A percentile compares a stretch with the other conserved stretches of the same genome.
Conservation (phyloP, 108 stramenopile species). For the Phaeodactylum tricornutum region DNA sequence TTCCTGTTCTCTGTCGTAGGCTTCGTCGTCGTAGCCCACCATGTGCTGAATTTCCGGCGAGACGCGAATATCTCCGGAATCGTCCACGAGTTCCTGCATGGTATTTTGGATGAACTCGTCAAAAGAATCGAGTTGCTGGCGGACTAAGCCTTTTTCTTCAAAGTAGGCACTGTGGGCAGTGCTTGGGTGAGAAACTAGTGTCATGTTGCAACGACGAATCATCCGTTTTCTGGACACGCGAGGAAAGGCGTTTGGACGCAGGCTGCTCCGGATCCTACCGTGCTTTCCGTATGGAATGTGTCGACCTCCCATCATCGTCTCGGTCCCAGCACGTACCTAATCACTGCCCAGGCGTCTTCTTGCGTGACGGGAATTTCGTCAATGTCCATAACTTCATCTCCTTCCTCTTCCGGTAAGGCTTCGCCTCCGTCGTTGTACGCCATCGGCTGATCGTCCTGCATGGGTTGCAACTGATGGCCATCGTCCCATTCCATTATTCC, state of each 20-base stretch:
- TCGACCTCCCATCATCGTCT: too few species aligned
- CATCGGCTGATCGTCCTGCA: too few species aligned
- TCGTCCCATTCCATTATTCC: too few species aligned
- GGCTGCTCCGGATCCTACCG: too few species aligned
- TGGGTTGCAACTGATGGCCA: too few species aligned
- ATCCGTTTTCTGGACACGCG: too few species aligned
- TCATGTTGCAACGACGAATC: too few species aligned
- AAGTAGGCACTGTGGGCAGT: slow-evolving; percentile 88
- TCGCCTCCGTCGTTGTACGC: slow-evolving; percentile 2
- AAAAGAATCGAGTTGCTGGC: slow-evolving; percentile 98
- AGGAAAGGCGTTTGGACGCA: too few species aligned
- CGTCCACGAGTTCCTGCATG: slow-evolving; percentile 96
- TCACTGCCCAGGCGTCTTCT: slow-evolving; percentile 98
- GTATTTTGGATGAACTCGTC: slow-evolving; percentile 97
- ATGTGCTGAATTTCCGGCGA: slow-evolving; percentile 87
- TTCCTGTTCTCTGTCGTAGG: slow-evolving; percentile 40
- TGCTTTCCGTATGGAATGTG: too few species aligned
- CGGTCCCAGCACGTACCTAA: slow-evolving; percentile 60
- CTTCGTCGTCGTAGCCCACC: slow-evolving; percentile 73
- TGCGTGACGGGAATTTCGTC: slow-evolving; percentile 89
- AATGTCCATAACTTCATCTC: background rate
- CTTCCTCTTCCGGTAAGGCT: background rate
- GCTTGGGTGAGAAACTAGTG: too few species aligned
- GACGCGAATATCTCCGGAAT: slow-evolving; percentile 88
- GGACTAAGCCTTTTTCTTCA: slow-evolving; percentile 97